Conservation (phyloP, 176 grass and related monocot species). For the Dendrocalamus sinicus region DNA sequence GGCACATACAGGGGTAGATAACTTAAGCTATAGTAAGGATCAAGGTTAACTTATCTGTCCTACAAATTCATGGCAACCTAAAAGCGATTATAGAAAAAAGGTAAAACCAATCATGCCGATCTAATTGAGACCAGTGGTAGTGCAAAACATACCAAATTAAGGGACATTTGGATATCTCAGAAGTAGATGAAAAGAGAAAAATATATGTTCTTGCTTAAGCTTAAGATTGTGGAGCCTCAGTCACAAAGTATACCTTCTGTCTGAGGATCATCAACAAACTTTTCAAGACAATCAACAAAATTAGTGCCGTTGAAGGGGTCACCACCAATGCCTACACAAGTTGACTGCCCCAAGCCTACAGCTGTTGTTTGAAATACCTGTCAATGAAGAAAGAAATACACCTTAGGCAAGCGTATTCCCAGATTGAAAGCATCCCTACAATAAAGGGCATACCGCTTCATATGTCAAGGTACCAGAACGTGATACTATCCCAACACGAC, state of each 20-base stretch:
- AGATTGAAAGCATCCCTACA: slow-evolving; percentile 20
- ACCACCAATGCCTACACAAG: slow-evolving; percentile 97
- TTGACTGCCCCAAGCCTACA: slow-evolving; percentile 94
- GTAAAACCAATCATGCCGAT: background rate
- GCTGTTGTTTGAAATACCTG: slow-evolving; percentile 99
- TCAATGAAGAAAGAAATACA: slow-evolving; percentile 39
- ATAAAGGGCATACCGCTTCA: slow-evolving; percentile 73
- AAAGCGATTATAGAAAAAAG: slow-evolving; percentile 6
- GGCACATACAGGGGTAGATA: slow-evolving; percentile 17
- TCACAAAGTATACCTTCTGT: slow-evolving; percentile 79
- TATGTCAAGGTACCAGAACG: slow-evolving; percentile 99
- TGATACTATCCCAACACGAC: slow-evolving; percentile 89
- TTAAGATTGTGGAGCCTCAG: background rate
- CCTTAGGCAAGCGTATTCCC: slow-evolving; percentile 8
- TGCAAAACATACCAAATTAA: slow-evolving; percentile 6
- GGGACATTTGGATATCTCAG: background rate
- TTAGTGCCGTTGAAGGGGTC: slow-evolving; percentile 98
- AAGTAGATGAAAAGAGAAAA: background rate
- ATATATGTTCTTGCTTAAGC: background rate
- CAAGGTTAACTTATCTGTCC: background rate
- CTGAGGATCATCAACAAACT: slow-evolving; percentile 96
- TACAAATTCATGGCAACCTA: slow-evolving; percentile 18
- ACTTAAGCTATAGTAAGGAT: background rate
- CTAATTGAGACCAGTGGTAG: background rate
- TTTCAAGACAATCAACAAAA: slow-evolving; percentile 95